Percentiles rank a stretch among this genome's conserved stretches.
Evolutionary conservation across 352 stramenopile genomes (phyloP).

Genomic region (Globisporangium cystogenes): DNA sequence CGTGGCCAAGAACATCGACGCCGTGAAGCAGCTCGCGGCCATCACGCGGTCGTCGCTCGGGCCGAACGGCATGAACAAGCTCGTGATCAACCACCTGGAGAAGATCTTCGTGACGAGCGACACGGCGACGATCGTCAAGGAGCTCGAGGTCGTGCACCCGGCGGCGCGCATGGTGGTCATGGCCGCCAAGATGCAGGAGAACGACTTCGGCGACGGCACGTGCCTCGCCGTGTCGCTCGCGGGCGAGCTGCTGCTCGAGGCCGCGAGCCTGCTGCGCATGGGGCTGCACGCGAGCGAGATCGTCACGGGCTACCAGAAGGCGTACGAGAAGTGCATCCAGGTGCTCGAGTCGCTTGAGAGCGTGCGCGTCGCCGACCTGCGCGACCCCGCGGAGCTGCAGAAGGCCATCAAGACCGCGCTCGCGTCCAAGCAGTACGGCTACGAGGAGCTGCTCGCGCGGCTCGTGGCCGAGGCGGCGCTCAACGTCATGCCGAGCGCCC

Average conservation of each 20-base stretch:
- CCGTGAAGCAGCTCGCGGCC: slow-evolving; percentile 95
- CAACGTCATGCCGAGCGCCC: slow-evolving; percentile 88
- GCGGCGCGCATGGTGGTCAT: slow-evolving; percentile 98
- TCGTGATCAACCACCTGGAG: slow-evolving; percentile 99
- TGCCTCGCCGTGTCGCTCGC: slow-evolving; percentile 97
- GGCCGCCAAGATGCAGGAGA: slow-evolving; percentile 98
- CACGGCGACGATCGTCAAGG: slow-evolving; percentile 98
- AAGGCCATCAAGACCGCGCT: slow-evolving; percentile 93
- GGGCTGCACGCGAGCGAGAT: slow-evolving; percentile 98
- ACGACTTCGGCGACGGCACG: slow-evolving; percentile 95
- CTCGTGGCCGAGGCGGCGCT: slow-evolving; percentile 95
- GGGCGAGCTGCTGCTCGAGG: slow-evolving; percentile 96
- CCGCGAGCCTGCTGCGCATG: slow-evolving; percentile 95
- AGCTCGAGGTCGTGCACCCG: slow-evolving; percentile 98
- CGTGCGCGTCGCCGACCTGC: slow-evolving; percentile 70
- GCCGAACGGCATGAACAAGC: slow-evolving; percentile 99
- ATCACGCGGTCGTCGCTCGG: slow-evolving; percentile 98
- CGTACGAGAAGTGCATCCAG: slow-evolving; percentile 91
- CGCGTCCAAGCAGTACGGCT: slow-evolving; percentile 97
- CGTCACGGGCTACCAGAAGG: slow-evolving; percentile 96
- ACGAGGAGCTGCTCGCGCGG: slow-evolving; percentile 91
- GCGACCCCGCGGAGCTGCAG: slow-evolving; percentile 83
- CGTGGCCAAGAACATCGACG: slow-evolving; percentile 98
- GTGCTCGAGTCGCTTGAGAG: slow-evolving; percentile 90
- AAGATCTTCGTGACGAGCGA: slow-evolving; percentile 99